Conservation (phyloP, 192 early-diverging fungal species). For the Entomortierella chlamydospora region DNA sequence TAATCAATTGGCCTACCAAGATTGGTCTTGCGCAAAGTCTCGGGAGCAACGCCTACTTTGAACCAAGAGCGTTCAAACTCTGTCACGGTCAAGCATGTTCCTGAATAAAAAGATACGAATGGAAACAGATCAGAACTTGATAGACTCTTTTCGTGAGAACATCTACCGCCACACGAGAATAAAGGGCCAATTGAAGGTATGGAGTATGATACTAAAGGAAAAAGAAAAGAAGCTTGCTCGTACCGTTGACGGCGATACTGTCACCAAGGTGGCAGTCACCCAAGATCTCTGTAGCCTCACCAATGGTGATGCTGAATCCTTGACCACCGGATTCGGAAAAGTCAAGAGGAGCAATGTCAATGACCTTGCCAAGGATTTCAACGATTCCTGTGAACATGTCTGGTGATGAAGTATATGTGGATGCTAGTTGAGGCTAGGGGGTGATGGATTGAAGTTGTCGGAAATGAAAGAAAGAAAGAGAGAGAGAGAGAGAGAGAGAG, state of each 20-base stretch:
- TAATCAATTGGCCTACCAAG: slow-evolving; percentile 66
- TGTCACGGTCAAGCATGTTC: slow-evolving; percentile 96
- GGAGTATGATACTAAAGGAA: too few species aligned
- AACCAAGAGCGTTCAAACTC: slow-evolving; percentile 85
- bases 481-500: too few species aligned
- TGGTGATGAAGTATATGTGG: neutral
- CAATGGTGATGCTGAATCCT: slow-evolving; percentile 88
- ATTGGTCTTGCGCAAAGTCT: slow-evolving; percentile 94
- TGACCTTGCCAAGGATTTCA: slow-evolving; percentile 87
- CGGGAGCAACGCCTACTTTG: slow-evolving; percentile 94
- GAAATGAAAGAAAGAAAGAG: neutral
- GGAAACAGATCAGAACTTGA: neutral
- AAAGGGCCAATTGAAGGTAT: too few species aligned
- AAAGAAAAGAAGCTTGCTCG: neutral
- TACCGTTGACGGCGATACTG: slow-evolving; percentile 94
- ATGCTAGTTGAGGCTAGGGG: neutral
- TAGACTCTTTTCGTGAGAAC: too few species aligned
- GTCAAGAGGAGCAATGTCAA: slow-evolving; percentile 75
- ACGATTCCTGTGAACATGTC: slow-evolving; percentile 98
- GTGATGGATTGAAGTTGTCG: neutral
- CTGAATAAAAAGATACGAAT: slow-evolving; percentile 48
- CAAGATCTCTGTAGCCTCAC: slow-evolving; percentile 76
- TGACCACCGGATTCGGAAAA: slow-evolving; percentile 81
- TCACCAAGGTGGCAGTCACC: slow-evolving; percentile 92
- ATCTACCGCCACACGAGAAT: too few species aligned